Percentiles rank a stretch among this genome's conserved stretches.
phyloP scores from a whole-genome alignment of 1,284 basidiomycete genomes.

The Apiotrichum mycotoxinovorans region DNA sequence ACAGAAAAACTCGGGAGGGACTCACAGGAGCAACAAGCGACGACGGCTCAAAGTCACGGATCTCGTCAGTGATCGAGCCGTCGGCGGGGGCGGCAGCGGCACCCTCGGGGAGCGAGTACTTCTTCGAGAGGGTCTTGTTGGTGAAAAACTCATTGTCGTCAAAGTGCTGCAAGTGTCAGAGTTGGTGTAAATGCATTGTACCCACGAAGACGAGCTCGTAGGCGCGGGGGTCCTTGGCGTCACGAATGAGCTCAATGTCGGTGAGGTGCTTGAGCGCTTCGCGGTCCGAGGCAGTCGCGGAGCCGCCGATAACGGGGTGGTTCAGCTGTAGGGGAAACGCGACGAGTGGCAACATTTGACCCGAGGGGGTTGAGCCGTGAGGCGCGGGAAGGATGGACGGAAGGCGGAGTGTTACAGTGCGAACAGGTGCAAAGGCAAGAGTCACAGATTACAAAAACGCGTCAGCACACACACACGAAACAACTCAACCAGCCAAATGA shows the following conservation, averaged over 20 bases:
- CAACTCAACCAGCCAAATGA: no score
- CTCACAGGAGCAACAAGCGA: slow-evolving; percentile 32
- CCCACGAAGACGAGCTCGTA: slow-evolving; percentile 48
- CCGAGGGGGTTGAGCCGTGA: background rate
- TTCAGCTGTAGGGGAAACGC: slow-evolving; percentile 19
- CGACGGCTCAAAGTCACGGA: slow-evolving; percentile 32
- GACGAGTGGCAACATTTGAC: background rate
- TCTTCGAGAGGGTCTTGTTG: slow-evolving; percentile 43
- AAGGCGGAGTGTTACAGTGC: no score
- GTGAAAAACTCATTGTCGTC: slow-evolving; percentile 49
- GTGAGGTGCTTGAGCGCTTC: slow-evolving; percentile 43
- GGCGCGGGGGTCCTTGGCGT: slow-evolving; percentile 43
- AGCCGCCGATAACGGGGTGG: slow-evolving; percentile 23
- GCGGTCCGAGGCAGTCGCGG: slow-evolving; percentile 35
- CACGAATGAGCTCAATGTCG: slow-evolving; percentile 45
- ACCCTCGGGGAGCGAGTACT: slow-evolving; percentile 34
- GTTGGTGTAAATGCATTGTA: background rate
- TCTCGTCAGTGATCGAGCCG: slow-evolving; percentile 36
- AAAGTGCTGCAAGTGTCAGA: slow-evolving; percentile 33
- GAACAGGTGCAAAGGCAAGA: no score
- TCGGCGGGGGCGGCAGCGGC: slow-evolving; percentile 28
- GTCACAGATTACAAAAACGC: no score
- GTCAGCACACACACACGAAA: background rate
- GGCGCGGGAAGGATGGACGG: background rate
- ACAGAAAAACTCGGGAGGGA: background rate